A percentile compares a stretch with the other conserved stretches of the same genome.
Conservation (phyloP, 768 basidiomycete species). For the Boletus speciosus region DNA sequence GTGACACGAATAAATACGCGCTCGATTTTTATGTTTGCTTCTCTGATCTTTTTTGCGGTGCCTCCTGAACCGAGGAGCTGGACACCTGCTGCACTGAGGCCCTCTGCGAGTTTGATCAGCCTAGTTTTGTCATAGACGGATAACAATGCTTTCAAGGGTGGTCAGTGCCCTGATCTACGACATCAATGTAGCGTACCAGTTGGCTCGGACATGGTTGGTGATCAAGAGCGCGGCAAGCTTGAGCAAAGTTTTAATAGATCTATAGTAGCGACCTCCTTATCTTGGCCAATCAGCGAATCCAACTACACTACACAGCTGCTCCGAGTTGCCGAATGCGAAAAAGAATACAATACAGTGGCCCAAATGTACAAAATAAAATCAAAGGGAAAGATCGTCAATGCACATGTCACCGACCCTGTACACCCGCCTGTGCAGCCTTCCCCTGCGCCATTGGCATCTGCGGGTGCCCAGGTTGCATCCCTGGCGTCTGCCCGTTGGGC, state of each 20-base stretch:
- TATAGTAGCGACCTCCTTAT: conserved; percentile 9
- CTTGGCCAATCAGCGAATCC: conserved; percentile 13
- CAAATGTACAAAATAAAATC: conserved; percentile 6
- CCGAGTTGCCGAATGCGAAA: background rate
- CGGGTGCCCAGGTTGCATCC: conserved; percentile 28
- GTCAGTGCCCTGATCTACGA: conserved; percentile 1
- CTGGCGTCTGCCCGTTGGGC: conserved; percentile 26
- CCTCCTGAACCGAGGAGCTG: conserved; percentile 93
- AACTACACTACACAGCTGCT: conserved; percentile 5
- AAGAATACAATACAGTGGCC: conserved; percentile 11
- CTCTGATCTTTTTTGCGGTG: conserved; percentile 96
- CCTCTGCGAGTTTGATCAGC: conserved; percentile 83
- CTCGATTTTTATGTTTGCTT: conserved; percentile 89
- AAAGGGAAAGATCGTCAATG: conserved; percentile 5
- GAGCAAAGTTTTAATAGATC: conserved; percentile 1
- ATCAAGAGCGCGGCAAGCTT: conserved; percentile 5
- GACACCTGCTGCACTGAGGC: conserved; percentile 78
- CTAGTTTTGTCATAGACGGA: conserved; percentile 96
- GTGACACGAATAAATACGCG: conserved; percentile 40
- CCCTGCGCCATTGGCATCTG: conserved; percentile 32
- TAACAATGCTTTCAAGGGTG: conserved; percentile 60
- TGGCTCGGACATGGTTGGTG: conserved; percentile 25
- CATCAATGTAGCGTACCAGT: conserved; percentile 20
- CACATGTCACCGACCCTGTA: conserved; percentile 32
- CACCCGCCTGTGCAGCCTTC: conserved; percentile 32